Base-by-base conservation (phyloP, 225 moss, liverwort and hornwort species). In the Climacium dendroides region DNA sequence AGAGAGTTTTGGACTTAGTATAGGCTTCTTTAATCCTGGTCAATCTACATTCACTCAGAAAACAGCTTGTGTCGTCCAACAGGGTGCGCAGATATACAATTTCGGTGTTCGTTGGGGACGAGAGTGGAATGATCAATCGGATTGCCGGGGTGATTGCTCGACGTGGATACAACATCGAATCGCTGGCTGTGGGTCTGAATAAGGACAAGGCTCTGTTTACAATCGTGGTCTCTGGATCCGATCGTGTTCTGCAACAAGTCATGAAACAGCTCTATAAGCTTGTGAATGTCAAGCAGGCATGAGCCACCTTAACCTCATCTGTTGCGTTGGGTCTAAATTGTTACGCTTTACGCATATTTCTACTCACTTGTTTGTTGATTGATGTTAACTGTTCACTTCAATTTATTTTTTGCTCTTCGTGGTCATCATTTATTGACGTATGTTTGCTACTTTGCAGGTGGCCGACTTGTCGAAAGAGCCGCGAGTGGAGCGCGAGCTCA, bases 241-340 rank as follows among this genome's bases (percentile, higher is more conserved):
- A 99, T 89, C 95, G 89, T 69, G 97, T 97, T 32, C 75, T 97
- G 89, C 95, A 97, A 91, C 97, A 97, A 91, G 98, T 97, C 39
- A 97, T 99, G 98, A 95, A 97, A 88, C 97, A 99, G 90, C 96
- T 99, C 43, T 95, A 99, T 82, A 99, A 99, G 91, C 98, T 99
- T 83, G 93, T 97, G 79, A 99, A 99, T 86, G 98, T 97, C 80
- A 95, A 94, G 70, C 95, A 99, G 96, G 97, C 93, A 89, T 78
- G 86, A 79, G 39, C 43, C 37, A 28, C 73, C 43, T 52, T 37
- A 78, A 62, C 29, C 83, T 74, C 69, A 22, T 35, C 39, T 69
- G 53, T 61, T 45, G 32, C 55, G 28, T 83, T 65, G 15, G 28
- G 45, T 76, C 85, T 39, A 41, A n/a, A 66, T 28, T 20, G 14